Conservation (phyloP, 805 yeast genomes). For the Schizosaccharomyces lindneri region DNA sequence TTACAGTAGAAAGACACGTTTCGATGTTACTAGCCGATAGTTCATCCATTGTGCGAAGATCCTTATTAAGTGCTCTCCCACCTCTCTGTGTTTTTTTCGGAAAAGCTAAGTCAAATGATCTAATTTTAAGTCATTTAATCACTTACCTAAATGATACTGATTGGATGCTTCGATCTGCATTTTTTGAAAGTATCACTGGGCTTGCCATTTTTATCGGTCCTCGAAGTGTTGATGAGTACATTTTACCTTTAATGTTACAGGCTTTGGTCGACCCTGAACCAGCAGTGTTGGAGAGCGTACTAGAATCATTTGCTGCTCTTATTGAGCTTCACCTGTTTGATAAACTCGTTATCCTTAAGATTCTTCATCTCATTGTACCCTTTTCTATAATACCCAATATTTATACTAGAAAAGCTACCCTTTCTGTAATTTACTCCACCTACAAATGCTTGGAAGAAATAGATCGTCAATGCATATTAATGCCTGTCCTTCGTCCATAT, state of each 20-base stretch:
- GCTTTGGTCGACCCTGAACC: conserved; percentile 59
- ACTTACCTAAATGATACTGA: conserved; percentile 71
- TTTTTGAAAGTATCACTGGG: conserved; percentile 46
- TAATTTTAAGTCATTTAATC: conserved; percentile 69
- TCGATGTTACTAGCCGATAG: conserved; percentile 45
- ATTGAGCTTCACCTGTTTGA: conserved; percentile 32
- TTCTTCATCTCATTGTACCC: conserved; percentile 25
- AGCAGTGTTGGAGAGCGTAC: conserved; percentile 44
- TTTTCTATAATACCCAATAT: conserved; percentile 66
- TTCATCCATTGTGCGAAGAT: conserved; percentile 37
- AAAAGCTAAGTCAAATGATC: conserved; percentile 64
- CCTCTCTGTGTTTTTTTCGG: conserved; percentile 67
- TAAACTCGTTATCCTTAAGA: conserved; percentile 28
- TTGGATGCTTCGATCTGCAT: conserved; percentile 37
- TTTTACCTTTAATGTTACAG: conserved; percentile 63
- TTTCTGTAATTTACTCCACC: conserved; percentile 35
- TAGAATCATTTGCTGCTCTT: conserved; percentile 32
- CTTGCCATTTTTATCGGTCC: conserved; percentile 64
- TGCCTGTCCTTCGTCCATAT: conserved; percentile 56
- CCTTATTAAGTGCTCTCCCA: conserved; percentile 44
- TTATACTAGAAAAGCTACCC: conserved; percentile 38
- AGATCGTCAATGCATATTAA: conserved; percentile 58
- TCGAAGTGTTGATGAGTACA: conserved; percentile 61
- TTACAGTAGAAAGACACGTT: conserved; percentile 40
- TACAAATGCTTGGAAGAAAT: conserved; percentile 43